These are phyloP conservation scores for Huntiella abstrusa DNA, from an alignment of 2,329 filamentous ascomycete genomes.

Conservation along the genomic window DNA sequence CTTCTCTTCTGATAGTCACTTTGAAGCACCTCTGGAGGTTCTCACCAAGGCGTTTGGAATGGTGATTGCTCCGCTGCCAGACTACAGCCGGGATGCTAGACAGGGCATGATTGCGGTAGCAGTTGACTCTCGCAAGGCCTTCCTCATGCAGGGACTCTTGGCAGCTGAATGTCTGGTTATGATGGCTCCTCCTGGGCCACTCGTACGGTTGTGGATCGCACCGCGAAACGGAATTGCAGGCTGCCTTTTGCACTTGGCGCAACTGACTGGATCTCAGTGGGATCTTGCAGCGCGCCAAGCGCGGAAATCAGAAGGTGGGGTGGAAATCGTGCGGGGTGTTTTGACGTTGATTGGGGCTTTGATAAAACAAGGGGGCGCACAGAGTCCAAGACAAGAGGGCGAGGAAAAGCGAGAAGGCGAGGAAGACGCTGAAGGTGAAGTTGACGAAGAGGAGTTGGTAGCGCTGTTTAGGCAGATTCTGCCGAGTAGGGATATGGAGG, in stretches of 20 bases:
- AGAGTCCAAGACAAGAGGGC: slow-evolving; percentile 25
- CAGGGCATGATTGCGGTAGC: slow-evolving; percentile 43
- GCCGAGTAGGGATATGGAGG: slow-evolving; percentile 46
- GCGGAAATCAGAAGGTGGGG: slow-evolving; percentile 25
- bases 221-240: slow-evolving; percentile 70
- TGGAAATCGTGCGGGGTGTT: slow-evolving; percentile 45
- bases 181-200: slow-evolving; percentile 52
- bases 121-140: slow-evolving; percentile 68
- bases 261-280: slow-evolving; percentile 47
- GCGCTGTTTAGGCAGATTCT: slow-evolving; percentile 41
- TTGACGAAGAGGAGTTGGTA: slow-evolving; percentile 20
- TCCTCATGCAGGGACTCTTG: slow-evolving; percentile 79
- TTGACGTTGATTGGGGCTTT: slow-evolving; percentile 40
- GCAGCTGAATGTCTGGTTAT: slow-evolving; percentile 75
- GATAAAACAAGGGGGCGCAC: slow-evolving; percentile 35
- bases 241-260: slow-evolving; percentile 57
- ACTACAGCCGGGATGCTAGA: slow-evolving; percentile 35
- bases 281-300: slow-evolving; percentile 26
- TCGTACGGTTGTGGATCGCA: slow-evolving; percentile 60
- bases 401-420: background rate
- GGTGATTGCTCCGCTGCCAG: slow-evolving; percentile 68
- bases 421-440: slow-evolving; percentile 12
- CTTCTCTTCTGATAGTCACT: slow-evolving; percentile 51
- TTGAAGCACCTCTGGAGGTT: slow-evolving; percentile 52
- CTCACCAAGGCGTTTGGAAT: slow-evolving; percentile 75